Percentiles rank a stretch among this genome's conserved stretches.
Conservation (phyloP, 352 stramenopile species). For the Pythium graminicola region DNA sequence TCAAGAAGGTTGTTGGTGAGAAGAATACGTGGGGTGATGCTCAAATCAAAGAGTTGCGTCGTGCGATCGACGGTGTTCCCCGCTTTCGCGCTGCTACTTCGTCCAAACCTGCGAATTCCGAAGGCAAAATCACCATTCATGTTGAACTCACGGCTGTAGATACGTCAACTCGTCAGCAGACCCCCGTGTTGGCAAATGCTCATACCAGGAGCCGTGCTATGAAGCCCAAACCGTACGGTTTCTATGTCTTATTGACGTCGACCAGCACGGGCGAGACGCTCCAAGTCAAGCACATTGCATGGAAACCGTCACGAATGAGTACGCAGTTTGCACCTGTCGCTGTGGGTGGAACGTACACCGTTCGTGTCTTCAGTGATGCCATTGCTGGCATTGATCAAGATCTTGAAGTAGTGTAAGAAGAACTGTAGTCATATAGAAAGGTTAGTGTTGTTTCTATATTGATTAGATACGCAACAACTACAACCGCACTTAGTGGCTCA, state of each 20-base stretch:
- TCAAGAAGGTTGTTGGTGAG: slow-evolving; percentile 11
- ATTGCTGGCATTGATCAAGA: slow-evolving; percentile 28
- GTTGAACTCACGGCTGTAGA: slow-evolving; percentile 31
- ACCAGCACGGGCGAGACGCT: slow-evolving; percentile 22
- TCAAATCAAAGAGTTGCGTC: slow-evolving; percentile 36
- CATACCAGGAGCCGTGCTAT: slow-evolving; percentile 27
- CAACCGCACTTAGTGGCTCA: background rate
- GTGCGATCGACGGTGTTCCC: slow-evolving; percentile 39
- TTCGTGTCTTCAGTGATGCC: slow-evolving; percentile 43
- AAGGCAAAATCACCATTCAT: slow-evolving; percentile 10
- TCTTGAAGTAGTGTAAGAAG: background rate
- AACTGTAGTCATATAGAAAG: slow-evolving; percentile 4
- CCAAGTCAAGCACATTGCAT: slow-evolving; percentile 58
- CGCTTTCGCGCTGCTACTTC: slow-evolving; percentile 24
- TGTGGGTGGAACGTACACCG: slow-evolving; percentile 10
- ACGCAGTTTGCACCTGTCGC: slow-evolving; percentile 27
- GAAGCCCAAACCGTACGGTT: slow-evolving; percentile 64
- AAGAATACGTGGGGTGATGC: slow-evolving; percentile 14
- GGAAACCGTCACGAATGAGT: slow-evolving; percentile 32
- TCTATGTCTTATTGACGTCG: slow-evolving; percentile 51
- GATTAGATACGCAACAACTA: background rate
- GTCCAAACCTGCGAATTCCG: background rate
- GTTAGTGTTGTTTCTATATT: no score
- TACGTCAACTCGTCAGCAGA: slow-evolving; percentile 17
- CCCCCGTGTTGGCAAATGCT: slow-evolving; percentile 12